phyloP scores from a whole-genome alignment of 2,329 filamentous ascomycete species.

The Pseudopyricularia cyperi region DNA sequence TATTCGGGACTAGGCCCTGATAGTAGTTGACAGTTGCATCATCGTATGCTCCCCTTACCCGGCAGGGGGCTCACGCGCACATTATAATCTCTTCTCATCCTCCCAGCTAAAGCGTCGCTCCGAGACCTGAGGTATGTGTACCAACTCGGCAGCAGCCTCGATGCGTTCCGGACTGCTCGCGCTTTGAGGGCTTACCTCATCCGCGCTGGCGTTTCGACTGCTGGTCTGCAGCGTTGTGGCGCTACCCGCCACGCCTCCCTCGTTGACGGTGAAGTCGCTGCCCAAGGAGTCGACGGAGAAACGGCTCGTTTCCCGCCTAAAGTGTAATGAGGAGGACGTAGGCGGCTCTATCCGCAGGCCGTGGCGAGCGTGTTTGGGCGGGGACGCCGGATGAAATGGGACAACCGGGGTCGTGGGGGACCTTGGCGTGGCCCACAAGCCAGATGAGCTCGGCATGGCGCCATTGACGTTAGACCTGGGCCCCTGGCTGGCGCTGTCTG shows the following conservation, averaged over 20 bases:
- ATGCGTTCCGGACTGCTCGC: constrained; percentile 26
- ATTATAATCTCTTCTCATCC: constrained; percentile 12
- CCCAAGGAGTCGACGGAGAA: constrained; percentile 32
- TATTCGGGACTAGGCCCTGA: too few species aligned
- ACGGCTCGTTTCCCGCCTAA: constrained; percentile 5
- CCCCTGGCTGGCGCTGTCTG: neutral
- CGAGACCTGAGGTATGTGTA: constrained; percentile 38
- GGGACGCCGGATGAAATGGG: neutral
- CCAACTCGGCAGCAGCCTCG: constrained; percentile 27
- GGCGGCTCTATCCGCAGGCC: neutral
- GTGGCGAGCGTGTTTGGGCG: neutral
- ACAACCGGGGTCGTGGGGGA: neutral
- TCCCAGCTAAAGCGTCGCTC: constrained; percentile 40
- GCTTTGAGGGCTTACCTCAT: constrained; percentile 8
- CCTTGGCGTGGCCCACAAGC: neutral
- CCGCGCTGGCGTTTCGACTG: constrained; percentile 3
- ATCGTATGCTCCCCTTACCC: too few species aligned
- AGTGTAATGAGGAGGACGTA: neutral
- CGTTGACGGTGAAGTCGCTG: constrained; percentile 44
- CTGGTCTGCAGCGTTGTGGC: constrained; percentile 14
- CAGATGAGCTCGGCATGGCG: neutral
- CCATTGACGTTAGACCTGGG: neutral
- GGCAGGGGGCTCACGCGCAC: too few species aligned
- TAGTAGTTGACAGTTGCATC: too few species aligned
- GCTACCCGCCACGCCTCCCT: constrained; percentile 17